These are phyloP conservation scores for Paramecium tetraurelia DNA, from an alignment of 73 alveolate species.

Conservation along the genomic window DNA sequence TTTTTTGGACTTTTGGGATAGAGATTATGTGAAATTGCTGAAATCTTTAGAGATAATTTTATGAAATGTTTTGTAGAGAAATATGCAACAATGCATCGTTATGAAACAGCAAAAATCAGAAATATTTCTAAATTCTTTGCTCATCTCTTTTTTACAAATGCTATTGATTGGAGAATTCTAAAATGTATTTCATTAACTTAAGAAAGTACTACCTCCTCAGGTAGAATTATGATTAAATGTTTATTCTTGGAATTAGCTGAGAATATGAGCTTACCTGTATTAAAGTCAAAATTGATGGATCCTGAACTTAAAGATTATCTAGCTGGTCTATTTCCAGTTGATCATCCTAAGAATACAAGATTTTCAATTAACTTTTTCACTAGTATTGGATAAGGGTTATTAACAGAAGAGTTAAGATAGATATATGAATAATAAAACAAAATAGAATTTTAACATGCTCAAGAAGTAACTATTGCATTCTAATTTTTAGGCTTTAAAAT, in stretches of 20 bases:
- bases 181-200: slow-evolving; percentile 92
- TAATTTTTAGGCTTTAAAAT: background rate
- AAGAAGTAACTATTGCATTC: background rate
- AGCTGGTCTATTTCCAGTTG: slow-evolving; percentile 90
- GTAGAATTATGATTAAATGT: slow-evolving; percentile 97
- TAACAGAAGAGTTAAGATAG: slow-evolving; percentile 93
- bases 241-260: slow-evolving; percentile 87
- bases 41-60: slow-evolving; percentile 90
- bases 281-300: slow-evolving; percentile 67
- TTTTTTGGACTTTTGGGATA: slow-evolving; percentile 93
- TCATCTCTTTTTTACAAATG: slow-evolving; percentile 95
- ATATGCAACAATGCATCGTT: slow-evolving; percentile 95
- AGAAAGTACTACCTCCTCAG: slow-evolving; percentile 96
- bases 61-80: slow-evolving; percentile 89
- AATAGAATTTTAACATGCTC: slow-evolving; percentile 12
- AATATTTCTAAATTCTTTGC: slow-evolving; percentile 98
- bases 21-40: slow-evolving; percentile 90
- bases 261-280: slow-evolving; percentile 70
- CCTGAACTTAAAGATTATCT: slow-evolving; percentile 74
- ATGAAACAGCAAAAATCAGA: slow-evolving; percentile 98
- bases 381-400: slow-evolving; percentile 97
- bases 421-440: slow-evolving; percentile 18
- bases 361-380: slow-evolving; percentile 98
- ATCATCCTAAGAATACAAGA: slow-evolving; percentile 94
- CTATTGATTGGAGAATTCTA: slow-evolving; percentile 89